A percentile compares a stretch with the other conserved stretches of the same genome.
phyloP scores from a whole-genome alignment of 1,284 basidiomycete genomes.

The Pseudozyma sp. region DNA sequence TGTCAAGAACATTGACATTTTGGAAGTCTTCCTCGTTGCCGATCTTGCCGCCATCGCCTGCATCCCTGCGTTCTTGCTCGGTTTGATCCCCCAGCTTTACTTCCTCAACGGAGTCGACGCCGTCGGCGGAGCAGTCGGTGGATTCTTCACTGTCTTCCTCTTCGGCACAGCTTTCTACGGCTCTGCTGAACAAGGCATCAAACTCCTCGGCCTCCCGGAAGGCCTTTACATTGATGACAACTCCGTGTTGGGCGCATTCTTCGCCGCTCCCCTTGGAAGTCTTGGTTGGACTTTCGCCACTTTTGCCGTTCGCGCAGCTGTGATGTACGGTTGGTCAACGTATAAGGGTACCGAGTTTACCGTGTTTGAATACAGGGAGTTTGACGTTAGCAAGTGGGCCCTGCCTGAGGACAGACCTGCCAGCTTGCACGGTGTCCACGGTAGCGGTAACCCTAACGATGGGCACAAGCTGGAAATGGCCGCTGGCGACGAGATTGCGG shows the following conservation, averaged over 20 bases:
- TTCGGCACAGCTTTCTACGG: conserved; percentile 67
- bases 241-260: conserved; percentile 66
- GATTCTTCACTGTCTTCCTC: conserved; percentile 68
- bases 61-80: conserved; percentile 64
- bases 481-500: conserved; percentile 6
- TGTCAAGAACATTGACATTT: conserved; percentile 66
- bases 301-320: conserved; percentile 42
- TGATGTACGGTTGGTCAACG: conserved; percentile 42
- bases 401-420: conserved; percentile 61
- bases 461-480: conserved; percentile 45
- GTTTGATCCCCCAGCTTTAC: conserved; percentile 60
- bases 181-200: conserved; percentile 53
- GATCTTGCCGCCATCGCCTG: conserved; percentile 66
- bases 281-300: conserved; percentile 63
- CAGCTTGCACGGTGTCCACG: conserved; percentile 45
- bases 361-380: conserved; percentile 52
- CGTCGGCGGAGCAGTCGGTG: conserved; percentile 67
- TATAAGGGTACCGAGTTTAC: conserved; percentile 44
- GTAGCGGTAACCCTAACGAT: conserved; percentile 56
- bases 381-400: conserved; percentile 49
- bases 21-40: conserved; percentile 68
- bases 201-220: conserved; percentile 61
- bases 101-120: conserved; percentile 67
- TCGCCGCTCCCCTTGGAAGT: conserved; percentile 65
- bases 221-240: conserved; percentile 67